Conservation (phyloP, 257 asterid species). For the Mitragyna speciosa region DNA sequence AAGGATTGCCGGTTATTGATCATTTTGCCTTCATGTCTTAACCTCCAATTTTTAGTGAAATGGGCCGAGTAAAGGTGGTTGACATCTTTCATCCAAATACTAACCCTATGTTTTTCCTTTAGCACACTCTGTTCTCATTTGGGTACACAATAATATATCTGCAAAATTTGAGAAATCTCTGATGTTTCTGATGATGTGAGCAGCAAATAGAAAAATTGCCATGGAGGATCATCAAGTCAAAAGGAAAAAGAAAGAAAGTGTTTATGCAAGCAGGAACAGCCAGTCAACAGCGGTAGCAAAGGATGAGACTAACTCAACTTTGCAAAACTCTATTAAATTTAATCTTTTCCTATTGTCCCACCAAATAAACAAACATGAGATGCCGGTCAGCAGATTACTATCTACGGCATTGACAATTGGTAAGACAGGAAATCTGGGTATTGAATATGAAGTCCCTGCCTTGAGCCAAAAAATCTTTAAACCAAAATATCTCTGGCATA, state of each 20-base stretch:
- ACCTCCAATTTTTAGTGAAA: not conserved
- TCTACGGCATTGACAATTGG: constrained; percentile 41
- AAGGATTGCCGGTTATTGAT: not conserved
- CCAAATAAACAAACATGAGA: constrained; percentile 14
- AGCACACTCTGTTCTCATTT: not conserved
- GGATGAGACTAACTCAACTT: not conserved
- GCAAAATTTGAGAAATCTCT: not conserved
- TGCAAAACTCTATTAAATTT: constrained; percentile 14
- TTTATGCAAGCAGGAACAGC: not conserved
- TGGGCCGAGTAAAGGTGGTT: not conserved
- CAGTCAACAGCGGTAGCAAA: constrained; percentile 14
- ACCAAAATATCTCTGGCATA: not conserved
- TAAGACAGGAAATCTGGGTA: constrained; percentile 12
- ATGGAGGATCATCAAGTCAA: not conserved
- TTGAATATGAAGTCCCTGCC: not conserved
- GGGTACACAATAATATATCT: not conserved
- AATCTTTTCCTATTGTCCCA: constrained; percentile 21
- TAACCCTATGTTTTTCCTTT: no score
- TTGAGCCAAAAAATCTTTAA: not conserved
- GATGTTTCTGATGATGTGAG: not conserved
- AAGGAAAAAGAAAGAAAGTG: not conserved
- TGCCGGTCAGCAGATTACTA: constrained; percentile 26
- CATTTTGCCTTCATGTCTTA: not conserved
- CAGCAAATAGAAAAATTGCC: not conserved
- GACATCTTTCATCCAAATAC: not conserved